Evolutionary conservation across 768 basidiomycete genomes (phyloP).

Genomic region (Wakefieldia striispora): DNA sequence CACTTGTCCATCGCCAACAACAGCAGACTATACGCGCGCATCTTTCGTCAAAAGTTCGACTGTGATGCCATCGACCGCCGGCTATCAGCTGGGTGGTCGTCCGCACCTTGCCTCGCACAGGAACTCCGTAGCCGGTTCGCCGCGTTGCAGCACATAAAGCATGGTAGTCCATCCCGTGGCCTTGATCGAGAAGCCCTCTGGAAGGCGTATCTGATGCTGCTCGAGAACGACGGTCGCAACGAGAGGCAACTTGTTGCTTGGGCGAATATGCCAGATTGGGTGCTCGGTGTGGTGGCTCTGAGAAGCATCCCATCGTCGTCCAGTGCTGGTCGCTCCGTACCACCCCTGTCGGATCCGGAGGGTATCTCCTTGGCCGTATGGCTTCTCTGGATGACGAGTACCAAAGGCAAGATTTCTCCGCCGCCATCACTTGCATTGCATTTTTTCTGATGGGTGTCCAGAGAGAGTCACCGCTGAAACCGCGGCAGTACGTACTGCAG

Average conservation of each 20-base stretch:
- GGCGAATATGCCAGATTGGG: constrained; percentile 36
- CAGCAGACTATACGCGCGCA: constrained; percentile 39
- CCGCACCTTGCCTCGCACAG: constrained; percentile 35
- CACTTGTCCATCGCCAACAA: constrained; percentile 37
- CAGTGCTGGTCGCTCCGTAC: neutral
- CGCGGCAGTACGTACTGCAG: constrained; percentile 20
- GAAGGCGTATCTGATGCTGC: constrained; percentile 52
- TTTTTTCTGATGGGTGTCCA: constrained; percentile 21
- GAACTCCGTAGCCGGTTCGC: constrained; percentile 45
- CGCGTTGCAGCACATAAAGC: constrained; percentile 42
- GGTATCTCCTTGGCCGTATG: constrained; percentile 41
- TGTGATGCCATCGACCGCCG: constrained; percentile 38
- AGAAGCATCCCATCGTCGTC: constrained; percentile 8
- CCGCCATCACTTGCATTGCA: neutral
- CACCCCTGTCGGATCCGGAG: constrained; percentile 33
- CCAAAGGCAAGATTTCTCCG: constrained; percentile 32
- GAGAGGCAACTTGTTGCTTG: constrained; percentile 41
- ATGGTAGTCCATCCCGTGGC: constrained; percentile 9
- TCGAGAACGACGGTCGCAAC: constrained; percentile 52
- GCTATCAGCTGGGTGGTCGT: constrained; percentile 37
- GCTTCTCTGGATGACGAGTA: constrained; percentile 47
- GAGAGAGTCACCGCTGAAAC: constrained; percentile 35
- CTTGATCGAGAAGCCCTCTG: constrained; percentile 45
- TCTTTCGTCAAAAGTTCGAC: constrained; percentile 49
- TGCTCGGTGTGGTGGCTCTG: constrained; percentile 14